Evolutionary conservation across 2,329 filamentous ascomycete genomes (phyloP), one percentile per base, ranked within the genome.

Genomic region (Capronia epimyces): DNA sequence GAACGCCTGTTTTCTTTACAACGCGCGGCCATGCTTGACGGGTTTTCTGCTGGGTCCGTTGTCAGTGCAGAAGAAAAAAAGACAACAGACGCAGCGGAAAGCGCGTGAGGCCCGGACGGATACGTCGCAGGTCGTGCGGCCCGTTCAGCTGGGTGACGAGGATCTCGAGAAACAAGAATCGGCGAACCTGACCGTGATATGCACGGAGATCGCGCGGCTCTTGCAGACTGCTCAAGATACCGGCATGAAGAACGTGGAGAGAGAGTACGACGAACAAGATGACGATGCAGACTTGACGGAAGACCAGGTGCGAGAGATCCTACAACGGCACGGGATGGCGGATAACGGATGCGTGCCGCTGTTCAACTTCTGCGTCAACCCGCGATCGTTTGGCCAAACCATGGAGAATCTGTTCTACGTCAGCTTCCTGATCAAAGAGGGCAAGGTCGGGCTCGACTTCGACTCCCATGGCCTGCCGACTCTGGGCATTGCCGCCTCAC

Each of bases 391-490:
- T 63, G 88, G 88, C 0, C 93, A 98, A 68, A 95, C 89, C 0
- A 83, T 98, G 5, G 93, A 98, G 66, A 98, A 98, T 62, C 75
- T 98, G 62, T 98, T 98, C 68, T 97, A 97, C 66, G 81, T 95
- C 60, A 94, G 88, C 65, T 98, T 98, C 64, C 72, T 98, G 54
- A 89, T 97, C 53, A 82, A 87, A 51, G 93, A 98, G 69, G 89
- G 89, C 9, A 81, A 79, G 53, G 80, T 89, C 4, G 81, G 81
- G 27, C 76, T 98, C n/a, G 75, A 80, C 2, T 78, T 82, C 49
- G 90, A 96, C 63, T 77, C 82, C 10, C 72, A 85, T 53, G 83
- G 79, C 1, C 71, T 95, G 36, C 90, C 90, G n/a, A 82, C 88
- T 18, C 69, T 97, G 43, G 75, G 50, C 44, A 70, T 74, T 45